These are phyloP conservation scores for Blastobotrys proliferans DNA, from an alignment of 1,139 yeast genomes.

Conservation along the genomic window DNA sequence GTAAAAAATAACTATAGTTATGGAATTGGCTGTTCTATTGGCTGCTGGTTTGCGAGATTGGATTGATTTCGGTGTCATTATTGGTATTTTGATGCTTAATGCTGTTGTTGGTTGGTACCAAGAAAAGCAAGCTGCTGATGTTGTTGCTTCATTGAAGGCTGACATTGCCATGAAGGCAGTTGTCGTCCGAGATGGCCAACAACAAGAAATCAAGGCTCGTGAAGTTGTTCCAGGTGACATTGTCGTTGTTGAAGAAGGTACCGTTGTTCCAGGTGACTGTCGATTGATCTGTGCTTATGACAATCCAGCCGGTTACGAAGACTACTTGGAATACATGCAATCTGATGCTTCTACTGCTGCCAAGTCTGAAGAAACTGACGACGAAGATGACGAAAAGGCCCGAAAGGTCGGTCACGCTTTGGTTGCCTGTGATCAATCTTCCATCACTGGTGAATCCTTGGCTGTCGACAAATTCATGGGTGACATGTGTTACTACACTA, in stretches of 20 bases:
- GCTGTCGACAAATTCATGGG: conserved; percentile 73
- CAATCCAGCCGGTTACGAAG: conserved; percentile 39
- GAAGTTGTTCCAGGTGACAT: conserved; percentile 94
- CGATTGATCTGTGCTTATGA: conserved; percentile 56
- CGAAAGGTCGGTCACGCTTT: conserved; percentile 41
- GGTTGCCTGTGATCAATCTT: conserved; percentile 72
- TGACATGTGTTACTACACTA: conserved; percentile 68
- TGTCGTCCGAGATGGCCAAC: conserved; percentile 80
- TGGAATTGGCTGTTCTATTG: conserved; percentile 63
- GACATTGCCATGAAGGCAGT: conserved; percentile 86
- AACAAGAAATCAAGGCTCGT: conserved; percentile 68
- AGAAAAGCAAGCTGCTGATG: conserved; percentile 88
- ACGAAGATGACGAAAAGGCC: conserved; percentile 50
- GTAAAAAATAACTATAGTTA: conserved; percentile 34
- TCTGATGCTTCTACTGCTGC: conserved; percentile 74
- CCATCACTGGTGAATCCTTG: conserved; percentile 77
- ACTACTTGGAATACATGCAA: conserved; percentile 38
- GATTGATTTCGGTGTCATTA: conserved; percentile 68
- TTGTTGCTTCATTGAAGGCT: conserved; percentile 91
- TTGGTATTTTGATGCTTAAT: conserved; percentile 53
- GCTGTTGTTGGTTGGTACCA: conserved; percentile 64
- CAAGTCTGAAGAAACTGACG: conserved; percentile 69
- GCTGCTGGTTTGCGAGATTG: conserved; percentile 71
- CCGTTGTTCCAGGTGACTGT: conserved; percentile 93
- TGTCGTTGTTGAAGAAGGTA: conserved; percentile 89